Percentiles rank a stretch among this genome's conserved stretches.
Evolutionary conservation across 148 eudicot species (phyloP).

Genomic region (Drosera capensis): DNA sequence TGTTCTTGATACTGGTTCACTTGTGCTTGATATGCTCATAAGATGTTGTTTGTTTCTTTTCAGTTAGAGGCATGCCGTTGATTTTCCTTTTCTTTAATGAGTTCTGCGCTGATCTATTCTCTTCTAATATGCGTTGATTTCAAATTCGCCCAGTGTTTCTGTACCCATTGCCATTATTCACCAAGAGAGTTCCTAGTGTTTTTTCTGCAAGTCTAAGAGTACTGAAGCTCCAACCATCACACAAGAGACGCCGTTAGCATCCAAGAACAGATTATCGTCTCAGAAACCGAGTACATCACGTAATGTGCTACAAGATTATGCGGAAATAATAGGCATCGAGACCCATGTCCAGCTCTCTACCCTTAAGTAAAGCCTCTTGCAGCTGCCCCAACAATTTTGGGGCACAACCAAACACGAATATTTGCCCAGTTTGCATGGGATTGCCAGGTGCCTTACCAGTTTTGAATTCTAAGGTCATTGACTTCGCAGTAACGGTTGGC

Average conservation of each 20-base stretch:
- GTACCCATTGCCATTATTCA: conserved; percentile 31
- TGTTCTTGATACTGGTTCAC: no score
- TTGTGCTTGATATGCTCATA: no score
- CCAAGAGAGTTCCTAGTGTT: conserved; percentile 28
- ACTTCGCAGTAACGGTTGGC: conserved; percentile 75
- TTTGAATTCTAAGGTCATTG: conserved; percentile 75
- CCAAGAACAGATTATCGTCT: conserved; percentile 20
- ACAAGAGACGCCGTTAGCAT: conserved; percentile 37
- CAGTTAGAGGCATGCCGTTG: no score
- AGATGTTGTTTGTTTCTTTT: no score
- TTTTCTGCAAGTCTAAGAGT: conserved; percentile 24
- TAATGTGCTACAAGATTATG: conserved; percentile 42
- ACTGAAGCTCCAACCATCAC: conserved; percentile 35
- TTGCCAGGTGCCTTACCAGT: conserved; percentile 96
- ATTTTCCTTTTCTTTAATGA: no score
- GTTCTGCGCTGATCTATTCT: no score
- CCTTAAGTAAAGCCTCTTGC: conserved; percentile 79
- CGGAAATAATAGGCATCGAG: conserved; percentile 81
- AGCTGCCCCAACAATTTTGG: conserved; percentile 84
- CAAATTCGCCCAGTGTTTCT: conserved; percentile 37
- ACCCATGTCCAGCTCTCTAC: conserved; percentile 92
- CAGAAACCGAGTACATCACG: conserved; percentile 22
- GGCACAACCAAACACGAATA: conserved; percentile 57
- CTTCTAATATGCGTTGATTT: no score
- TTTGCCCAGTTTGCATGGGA: conserved; percentile 95